Evolutionary conservation across 2,329 filamentous ascomycete genomes (phyloP).

Genomic region (Orbilia ellipsospora): DNA sequence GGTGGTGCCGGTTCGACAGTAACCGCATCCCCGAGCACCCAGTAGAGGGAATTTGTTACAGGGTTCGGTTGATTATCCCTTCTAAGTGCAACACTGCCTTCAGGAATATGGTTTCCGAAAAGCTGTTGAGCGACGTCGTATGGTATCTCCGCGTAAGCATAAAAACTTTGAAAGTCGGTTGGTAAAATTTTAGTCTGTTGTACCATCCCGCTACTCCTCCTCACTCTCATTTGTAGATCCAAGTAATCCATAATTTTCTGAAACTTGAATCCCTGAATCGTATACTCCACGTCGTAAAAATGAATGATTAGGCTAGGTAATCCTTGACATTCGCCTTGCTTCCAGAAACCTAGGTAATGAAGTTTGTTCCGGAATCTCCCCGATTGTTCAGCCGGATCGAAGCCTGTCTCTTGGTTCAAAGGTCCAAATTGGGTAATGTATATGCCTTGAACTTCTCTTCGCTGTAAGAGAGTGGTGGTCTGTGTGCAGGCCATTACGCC

Average conservation of each 20-base stretch:
- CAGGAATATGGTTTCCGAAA: conserved; percentile 2
- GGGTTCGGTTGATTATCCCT: background rate
- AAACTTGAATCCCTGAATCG: background rate
- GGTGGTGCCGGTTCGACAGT: background rate
- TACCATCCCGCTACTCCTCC: background rate
- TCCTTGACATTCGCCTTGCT: conserved; percentile 9
- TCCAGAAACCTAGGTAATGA: conserved; percentile 31
- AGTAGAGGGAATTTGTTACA: background rate
- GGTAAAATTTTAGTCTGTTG: background rate
- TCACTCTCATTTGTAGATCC: background rate
- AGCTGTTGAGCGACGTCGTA: background rate
- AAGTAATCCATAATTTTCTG: background rate
- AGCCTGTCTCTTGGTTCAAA: background rate
- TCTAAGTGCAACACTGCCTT: conserved; percentile 9
- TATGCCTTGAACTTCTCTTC: conserved; percentile 5
- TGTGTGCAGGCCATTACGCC: background rate
- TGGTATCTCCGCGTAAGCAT: conserved; percentile 6
- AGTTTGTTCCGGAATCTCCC: background rate
- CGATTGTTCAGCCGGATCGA: background rate
- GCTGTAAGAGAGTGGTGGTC: background rate
- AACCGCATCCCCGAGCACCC: conserved; percentile 6
- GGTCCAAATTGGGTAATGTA: conserved; percentile 27
- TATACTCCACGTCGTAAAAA: conserved; percentile 23
- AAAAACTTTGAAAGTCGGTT: background rate
- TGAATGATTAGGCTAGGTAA: conserved; percentile 24